A percentile compares a stretch with the other conserved stretches of the same genome.
These are phyloP conservation scores for Aspergillus calidoustus DNA, from an alignment of 2,329 filamentous ascomycete species.

Conservation along the genomic window DNA sequence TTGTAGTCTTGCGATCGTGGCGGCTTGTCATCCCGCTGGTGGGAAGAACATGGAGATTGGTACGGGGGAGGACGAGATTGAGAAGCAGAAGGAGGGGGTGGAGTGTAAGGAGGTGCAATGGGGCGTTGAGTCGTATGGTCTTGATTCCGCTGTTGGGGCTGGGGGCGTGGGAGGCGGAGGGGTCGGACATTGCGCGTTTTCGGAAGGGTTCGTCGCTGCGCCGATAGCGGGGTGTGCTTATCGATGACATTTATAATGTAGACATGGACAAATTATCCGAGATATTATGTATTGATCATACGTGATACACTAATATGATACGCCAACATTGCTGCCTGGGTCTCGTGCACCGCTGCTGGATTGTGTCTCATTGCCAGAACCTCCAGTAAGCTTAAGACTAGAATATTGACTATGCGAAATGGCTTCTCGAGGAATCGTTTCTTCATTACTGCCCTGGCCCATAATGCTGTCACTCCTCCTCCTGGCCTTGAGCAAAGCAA, in stretches of 20 bases:
- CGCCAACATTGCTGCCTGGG: too few relatives aligned
- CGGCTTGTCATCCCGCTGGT: slow-evolving; percentile 32
- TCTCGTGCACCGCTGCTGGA: too few relatives aligned
- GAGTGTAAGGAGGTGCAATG: background rate
- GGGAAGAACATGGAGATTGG: background rate
- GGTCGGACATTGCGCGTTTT: slow-evolving; percentile 1
- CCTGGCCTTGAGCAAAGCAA: too few relatives aligned
- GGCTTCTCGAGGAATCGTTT: too few relatives aligned
- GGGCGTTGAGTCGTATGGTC: background rate
- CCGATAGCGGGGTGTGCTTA: background rate
- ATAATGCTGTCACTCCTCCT: too few relatives aligned
- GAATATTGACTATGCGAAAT: too few relatives aligned
- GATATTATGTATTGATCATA: too few relatives aligned
- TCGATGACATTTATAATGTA: background rate
- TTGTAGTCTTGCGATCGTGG: slow-evolving; percentile 37
- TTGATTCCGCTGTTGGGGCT: background rate
- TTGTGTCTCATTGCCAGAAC: too few relatives aligned
- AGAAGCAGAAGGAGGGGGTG: background rate
- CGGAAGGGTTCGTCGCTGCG: background rate
- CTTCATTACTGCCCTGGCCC: too few relatives aligned
- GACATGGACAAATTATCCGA: background rate
- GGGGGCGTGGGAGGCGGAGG: too few relatives aligned
- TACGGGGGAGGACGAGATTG: background rate
- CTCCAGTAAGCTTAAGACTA: too few relatives aligned
- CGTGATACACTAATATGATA: too few relatives aligned